Conservation (phyloP, 78 protist genomes). For the Cavenderia fasciculata region DNA sequence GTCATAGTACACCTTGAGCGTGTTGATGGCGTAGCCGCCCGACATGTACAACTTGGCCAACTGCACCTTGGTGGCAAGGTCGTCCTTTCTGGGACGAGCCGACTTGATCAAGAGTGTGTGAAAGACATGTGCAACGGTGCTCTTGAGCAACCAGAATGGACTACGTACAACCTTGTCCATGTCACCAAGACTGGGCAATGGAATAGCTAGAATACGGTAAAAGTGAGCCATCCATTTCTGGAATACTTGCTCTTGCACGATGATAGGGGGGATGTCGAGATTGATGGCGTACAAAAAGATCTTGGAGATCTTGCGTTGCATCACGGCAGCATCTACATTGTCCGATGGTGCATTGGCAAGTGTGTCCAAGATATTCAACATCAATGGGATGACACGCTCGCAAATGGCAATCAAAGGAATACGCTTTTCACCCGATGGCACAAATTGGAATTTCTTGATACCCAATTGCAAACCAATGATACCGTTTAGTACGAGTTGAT, state of each 20-base stretch:
- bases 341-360: slow-evolving; percentile 1
- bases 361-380: slow-evolving; percentile 5
- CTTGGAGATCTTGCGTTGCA: slow-evolving; percentile 36
- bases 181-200: neutral
- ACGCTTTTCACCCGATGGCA: slow-evolving; percentile 31
- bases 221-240: slow-evolving; percentile 41
- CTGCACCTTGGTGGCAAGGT: slow-evolving; percentile 3
- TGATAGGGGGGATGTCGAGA: slow-evolving; percentile 28
- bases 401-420: neutral
- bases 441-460: slow-evolving; percentile 44
- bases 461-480: slow-evolving; percentile 30
- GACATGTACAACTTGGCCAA: slow-evolving; percentile 23
- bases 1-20: neutral
- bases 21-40: neutral
- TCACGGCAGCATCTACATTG: slow-evolving; percentile 14
- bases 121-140: neutral
- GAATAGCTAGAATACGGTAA: slow-evolving; percentile 23
- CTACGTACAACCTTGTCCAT: neutral
- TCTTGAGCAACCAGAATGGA: slow-evolving; percentile 64
- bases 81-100: neutral
- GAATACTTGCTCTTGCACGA: slow-evolving; percentile 21
- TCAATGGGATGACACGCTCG: slow-evolving; percentile 27
- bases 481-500: slow-evolving; percentile 28
- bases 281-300: slow-evolving; percentile 32
- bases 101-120: slow-evolving; percentile 7